Conservation (phyloP, 176 grass and related monocot species). For the Musa schizocarpa region DNA sequence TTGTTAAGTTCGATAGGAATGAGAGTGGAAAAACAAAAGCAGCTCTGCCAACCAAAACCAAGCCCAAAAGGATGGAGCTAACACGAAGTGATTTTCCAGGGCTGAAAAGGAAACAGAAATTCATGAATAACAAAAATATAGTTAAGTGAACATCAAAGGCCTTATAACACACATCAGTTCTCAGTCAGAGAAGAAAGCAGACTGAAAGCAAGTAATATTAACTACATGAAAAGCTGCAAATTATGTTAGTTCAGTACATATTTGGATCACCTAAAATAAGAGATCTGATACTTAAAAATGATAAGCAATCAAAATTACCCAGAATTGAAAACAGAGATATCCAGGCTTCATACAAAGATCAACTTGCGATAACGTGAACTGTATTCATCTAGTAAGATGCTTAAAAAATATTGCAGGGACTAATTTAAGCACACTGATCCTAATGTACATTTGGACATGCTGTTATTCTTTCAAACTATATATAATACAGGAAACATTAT, state of each 20-base stretch:
- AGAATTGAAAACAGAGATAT: too few relatives aligned
- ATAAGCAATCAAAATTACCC: too few relatives aligned
- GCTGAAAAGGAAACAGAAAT: constrained; percentile 30
- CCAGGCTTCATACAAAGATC: neutral
- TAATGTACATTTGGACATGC: neutral
- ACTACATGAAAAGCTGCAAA: neutral
- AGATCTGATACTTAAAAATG: neutral
- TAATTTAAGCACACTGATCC: neutral
- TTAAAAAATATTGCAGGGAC: neutral
- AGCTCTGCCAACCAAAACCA: constrained; percentile 88
- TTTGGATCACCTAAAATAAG: neutral
- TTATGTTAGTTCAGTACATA: neutral
- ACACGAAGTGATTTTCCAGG: constrained; percentile 77
- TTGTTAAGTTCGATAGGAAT: constrained; percentile 91
- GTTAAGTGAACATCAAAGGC: neutral
- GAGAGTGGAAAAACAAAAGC: constrained; percentile 99
- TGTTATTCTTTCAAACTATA: neutral
- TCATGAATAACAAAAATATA: neutral
- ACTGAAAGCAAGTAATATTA: neutral
- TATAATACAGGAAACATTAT: too few relatives aligned
- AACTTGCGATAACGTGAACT: neutral
- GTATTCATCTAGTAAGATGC: neutral
- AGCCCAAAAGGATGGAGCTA: constrained; percentile 75
- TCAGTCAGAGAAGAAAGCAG: neutral
- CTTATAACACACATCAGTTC: neutral